Percentiles rank a stretch among this genome's conserved stretches.
phyloP scores from a whole-genome alignment of 257 asterid species.

The Solanum corneliomulleri region DNA sequence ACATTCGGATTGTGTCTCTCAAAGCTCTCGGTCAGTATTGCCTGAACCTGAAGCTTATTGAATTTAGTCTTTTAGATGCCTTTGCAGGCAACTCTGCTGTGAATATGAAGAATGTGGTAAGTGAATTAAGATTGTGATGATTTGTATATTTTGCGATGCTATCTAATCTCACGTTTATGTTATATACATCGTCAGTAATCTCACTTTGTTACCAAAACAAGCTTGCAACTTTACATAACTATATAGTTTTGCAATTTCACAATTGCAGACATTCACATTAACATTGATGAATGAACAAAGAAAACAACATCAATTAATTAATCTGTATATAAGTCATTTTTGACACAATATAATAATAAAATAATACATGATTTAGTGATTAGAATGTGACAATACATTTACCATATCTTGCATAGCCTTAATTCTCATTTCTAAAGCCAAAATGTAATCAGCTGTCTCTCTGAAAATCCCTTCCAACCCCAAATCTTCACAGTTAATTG shows the following conservation, averaged over 20 bases:
- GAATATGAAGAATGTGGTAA: not conserved
- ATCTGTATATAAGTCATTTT: not conserved
- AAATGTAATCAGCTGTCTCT: slow-evolving; percentile 55
- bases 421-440: slow-evolving; percentile 41
- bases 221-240: not conserved
- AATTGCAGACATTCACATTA: not conserved
- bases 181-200: not conserved
- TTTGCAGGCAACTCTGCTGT: not conserved
- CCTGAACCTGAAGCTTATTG: not conserved
- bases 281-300: not conserved
- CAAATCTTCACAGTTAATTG: slow-evolving; percentile 24
- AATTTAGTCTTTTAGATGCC: not conserved
- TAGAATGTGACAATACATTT: slow-evolving; percentile 12
- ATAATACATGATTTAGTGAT: not conserved
- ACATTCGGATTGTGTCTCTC: not conserved
- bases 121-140: not conserved
- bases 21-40: too few relatives aligned
- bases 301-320: not conserved
- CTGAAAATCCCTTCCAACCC: slow-evolving; percentile 35
- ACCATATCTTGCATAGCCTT: slow-evolving; percentile 51
- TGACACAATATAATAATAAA: not conserved
- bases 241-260: not conserved
- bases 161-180: not conserved
- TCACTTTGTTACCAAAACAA: not conserved
- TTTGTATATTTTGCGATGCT: not conserved